A percentile compares a stretch with the other conserved stretches of the same genome.
phyloP scores from a whole-genome alignment of 2,329 filamentous ascomycete genomes.

The Blastomyces parvus region DNA sequence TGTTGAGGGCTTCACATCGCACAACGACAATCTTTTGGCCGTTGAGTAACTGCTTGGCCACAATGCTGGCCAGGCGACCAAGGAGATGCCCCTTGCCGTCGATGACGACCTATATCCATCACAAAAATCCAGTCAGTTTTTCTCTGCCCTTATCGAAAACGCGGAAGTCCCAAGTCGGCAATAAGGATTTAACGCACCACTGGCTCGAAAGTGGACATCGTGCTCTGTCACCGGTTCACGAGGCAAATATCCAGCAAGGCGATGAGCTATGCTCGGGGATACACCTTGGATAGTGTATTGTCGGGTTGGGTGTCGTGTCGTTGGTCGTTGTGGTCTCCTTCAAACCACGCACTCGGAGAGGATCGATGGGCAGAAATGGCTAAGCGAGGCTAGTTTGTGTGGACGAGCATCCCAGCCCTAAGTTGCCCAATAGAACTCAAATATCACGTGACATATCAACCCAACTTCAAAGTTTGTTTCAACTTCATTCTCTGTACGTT shows the following conservation, averaged over 20 bases:
- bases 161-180: slow-evolving; percentile 11
- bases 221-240: slow-evolving; percentile 38
- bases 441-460: slow-evolving; percentile 21
- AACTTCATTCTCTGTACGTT: neutral
- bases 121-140: slow-evolving; percentile 28
- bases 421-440: slow-evolving; percentile 22
- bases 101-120: slow-evolving; percentile 74
- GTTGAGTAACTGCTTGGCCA: slow-evolving; percentile 97
- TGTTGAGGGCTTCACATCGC: slow-evolving; percentile 98
- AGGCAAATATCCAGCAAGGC: slow-evolving; percentile 34
- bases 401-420: slow-evolving; percentile 33
- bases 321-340: slow-evolving; percentile 26
- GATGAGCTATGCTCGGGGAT: slow-evolving; percentile 35
- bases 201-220: slow-evolving; percentile 58
- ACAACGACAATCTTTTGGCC: slow-evolving; percentile 99
- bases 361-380: slow-evolving; percentile 21
- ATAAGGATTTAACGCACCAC: slow-evolving; percentile 45
- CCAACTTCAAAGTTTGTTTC: neutral
- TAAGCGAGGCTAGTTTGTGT: slow-evolving; percentile 37
- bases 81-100: slow-evolving; percentile 99
- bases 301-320: slow-evolving; percentile 37
- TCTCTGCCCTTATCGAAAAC: slow-evolving; percentile 11
- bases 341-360: slow-evolving; percentile 32
- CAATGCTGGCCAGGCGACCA: slow-evolving; percentile 94
- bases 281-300: slow-evolving; percentile 36